Evolutionary conservation across 805 yeast genomes (phyloP).

Genomic region (Lachancea nothofagi): DNA sequence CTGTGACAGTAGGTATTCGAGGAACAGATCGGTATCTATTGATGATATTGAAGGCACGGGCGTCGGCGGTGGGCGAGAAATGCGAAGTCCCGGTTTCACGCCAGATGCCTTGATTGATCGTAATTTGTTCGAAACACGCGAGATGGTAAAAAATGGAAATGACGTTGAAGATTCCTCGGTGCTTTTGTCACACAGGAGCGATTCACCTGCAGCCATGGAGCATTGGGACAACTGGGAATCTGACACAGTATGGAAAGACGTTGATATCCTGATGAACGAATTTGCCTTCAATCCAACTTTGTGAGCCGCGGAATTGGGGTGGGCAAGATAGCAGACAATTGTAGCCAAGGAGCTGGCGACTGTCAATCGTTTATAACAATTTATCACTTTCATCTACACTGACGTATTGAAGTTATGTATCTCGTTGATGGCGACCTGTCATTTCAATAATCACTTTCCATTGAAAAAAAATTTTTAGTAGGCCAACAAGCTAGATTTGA

Average conservation of each 20-base stretch:
- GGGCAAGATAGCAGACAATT: no score
- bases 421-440: neutral
- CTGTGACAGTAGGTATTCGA: neutral
- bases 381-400: constrained; percentile 2
- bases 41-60: neutral
- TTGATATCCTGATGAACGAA: constrained; percentile 84
- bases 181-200: constrained; percentile 7
- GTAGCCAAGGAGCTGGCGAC: no score
- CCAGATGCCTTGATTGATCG: constrained; percentile 5
- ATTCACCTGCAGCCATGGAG: constrained; percentile 31
- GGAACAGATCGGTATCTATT: no score
- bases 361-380: neutral
- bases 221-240: constrained; percentile 40
- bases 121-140: neutral
- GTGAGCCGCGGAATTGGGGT: constrained; percentile 18
- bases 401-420: neutral
- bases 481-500: neutral
- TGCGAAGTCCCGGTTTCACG: neutral
- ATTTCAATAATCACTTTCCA: no score
- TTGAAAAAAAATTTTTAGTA: constrained; percentile 4
- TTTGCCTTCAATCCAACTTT: constrained; percentile 72
- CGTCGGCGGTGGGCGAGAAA: neutral
- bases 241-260: constrained; percentile 60
- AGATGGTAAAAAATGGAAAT: neutral
- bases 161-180: neutral